These are phyloP conservation scores for Strigomonas culicis DNA, from an alignment of 208 protist species.

Conservation along the genomic window DNA sequence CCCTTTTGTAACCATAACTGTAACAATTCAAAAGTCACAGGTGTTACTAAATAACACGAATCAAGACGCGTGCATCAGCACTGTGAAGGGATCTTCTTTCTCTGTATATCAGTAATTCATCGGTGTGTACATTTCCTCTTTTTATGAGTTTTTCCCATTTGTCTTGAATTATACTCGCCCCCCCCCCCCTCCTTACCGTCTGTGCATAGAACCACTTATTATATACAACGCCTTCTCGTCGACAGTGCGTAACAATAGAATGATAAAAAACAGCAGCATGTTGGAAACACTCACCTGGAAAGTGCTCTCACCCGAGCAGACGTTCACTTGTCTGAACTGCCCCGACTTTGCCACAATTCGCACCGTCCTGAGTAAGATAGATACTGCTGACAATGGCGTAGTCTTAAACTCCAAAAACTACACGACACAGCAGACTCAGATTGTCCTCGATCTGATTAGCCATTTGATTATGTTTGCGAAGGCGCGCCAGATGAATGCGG, in stretches of 20 bases:
- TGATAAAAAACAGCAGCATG: constrained; percentile 1
- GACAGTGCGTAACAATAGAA: constrained; percentile 43
- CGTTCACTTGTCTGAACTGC: constrained; percentile 48
- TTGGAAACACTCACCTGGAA: constrained; percentile 57
- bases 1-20: not conserved
- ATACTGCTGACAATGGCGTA: constrained; percentile 23
- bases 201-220: not conserved
- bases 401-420: constrained; percentile 18
- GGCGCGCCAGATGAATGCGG: constrained; percentile 42
- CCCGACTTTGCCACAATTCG: constrained; percentile 45
- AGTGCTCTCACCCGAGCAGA: constrained; percentile 40
- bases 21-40: not conserved
- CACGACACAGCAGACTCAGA: constrained; percentile 32
- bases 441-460: constrained; percentile 75
- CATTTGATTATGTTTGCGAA: constrained; percentile 84
- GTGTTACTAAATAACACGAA: too few species aligned
- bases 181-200: too few species aligned
- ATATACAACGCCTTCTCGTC: not conserved
- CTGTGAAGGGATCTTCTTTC: too few species aligned
- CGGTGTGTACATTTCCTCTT: too few species aligned
- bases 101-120: too few species aligned
- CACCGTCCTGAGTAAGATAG: constrained; percentile 30
- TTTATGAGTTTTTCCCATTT: too few species aligned
- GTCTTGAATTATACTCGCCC: too few species aligned
- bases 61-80: too few species aligned